Conservation (phyloP, 179 eudicot species). For the Nepenthes alata region DNA sequence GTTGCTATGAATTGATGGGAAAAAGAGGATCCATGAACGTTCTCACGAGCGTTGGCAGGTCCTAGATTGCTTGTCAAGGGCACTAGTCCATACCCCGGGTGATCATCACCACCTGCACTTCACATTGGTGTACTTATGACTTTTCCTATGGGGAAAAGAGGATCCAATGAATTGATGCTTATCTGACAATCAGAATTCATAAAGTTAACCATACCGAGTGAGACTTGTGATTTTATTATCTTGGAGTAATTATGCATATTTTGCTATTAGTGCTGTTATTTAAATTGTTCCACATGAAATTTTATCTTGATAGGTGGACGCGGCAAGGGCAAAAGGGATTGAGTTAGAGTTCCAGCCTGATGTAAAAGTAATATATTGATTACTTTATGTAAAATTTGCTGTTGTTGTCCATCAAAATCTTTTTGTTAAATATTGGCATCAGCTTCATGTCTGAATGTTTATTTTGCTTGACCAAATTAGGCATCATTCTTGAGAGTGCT, state of each 20-base stretch:
- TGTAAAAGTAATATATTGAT: slow-evolving; percentile 44
- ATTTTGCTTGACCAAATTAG: slow-evolving; percentile 19
- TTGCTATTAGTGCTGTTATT: neutral
- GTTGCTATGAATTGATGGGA: too few relatives aligned
- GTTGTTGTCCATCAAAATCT: neutral
- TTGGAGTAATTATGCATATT: neutral
- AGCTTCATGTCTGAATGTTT: neutral
- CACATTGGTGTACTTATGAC: too few relatives aligned
- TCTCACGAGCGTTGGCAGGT: too few relatives aligned
- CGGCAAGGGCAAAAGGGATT: slow-evolving; percentile 66
- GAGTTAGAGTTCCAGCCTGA: slow-evolving; percentile 77
- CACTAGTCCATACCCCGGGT: too few relatives aligned
- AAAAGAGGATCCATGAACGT: too few relatives aligned
- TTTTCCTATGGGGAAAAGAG: too few relatives aligned
- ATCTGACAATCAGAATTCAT: neutral
- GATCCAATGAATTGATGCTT: too few relatives aligned
- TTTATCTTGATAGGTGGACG: slow-evolving; percentile 53
- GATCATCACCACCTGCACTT: too few relatives aligned
- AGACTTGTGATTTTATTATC: neutral
- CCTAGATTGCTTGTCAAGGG: too few relatives aligned
- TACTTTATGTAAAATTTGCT: neutral
- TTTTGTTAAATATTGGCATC: neutral
- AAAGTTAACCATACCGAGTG: neutral
- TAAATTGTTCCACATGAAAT: neutral
- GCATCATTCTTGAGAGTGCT: slow-evolving; percentile 67